phyloP scores from a whole-genome alignment of 176 grass and related monocot genomes.

The Bonia amplexicaulis region DNA sequence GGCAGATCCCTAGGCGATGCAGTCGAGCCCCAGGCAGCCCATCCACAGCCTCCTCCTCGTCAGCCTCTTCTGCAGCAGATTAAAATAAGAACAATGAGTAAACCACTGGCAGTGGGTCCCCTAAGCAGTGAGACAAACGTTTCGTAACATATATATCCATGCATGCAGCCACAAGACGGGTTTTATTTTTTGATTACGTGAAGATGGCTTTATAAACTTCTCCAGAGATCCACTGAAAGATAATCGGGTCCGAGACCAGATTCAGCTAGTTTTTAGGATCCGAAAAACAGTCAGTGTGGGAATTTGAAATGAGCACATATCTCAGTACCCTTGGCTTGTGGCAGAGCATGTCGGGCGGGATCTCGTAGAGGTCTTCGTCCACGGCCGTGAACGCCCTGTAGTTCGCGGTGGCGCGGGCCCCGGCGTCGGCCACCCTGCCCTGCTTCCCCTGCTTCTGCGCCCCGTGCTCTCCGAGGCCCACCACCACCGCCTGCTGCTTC shows the following conservation, averaged over 20 bases:
- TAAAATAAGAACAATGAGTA: not conserved
- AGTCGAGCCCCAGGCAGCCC: constrained; percentile 20
- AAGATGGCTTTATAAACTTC: not conserved
- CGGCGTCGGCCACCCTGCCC: not conserved
- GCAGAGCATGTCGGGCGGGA: constrained; percentile 45
- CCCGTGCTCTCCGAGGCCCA: constrained; percentile 19
- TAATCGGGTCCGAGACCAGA: not conserved
- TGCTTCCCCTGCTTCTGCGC: constrained; percentile 7
- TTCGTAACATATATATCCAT: too few species aligned
- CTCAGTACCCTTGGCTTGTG: constrained; percentile 14
- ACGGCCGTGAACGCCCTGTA: constrained; percentile 11
- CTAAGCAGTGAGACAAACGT: not conserved
- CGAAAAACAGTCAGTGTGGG: not conserved
- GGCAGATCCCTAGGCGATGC: constrained; percentile 39
- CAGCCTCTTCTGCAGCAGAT: constrained; percentile 25
- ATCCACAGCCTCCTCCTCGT: constrained; percentile 17
- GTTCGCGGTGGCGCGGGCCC: not conserved
- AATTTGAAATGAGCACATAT: not conserved
- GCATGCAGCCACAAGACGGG: too few species aligned
- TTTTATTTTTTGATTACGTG: not conserved
- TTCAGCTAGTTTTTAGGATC: not conserved
- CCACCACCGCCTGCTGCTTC: constrained; percentile 26
- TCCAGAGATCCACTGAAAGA: not conserved
- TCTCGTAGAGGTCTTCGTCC: constrained; percentile 42
- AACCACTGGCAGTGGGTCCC: not conserved